Conservation (phyloP, 192 early-diverging fungal species). For the Podila epicladia region DNA sequence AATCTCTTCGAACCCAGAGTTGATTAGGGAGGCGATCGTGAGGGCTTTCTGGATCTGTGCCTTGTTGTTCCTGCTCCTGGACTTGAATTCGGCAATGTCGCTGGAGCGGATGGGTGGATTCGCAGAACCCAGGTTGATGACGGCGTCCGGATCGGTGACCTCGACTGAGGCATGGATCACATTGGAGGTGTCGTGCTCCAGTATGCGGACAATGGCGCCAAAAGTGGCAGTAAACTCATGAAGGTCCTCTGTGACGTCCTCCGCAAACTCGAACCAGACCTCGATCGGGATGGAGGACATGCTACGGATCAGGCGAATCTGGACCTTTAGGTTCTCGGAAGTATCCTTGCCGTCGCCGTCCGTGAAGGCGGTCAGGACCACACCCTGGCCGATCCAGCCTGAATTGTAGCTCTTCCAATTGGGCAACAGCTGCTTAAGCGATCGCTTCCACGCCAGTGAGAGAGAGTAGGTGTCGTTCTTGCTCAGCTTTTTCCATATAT, state of each 20-base stretch:
- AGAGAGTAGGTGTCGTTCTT: slow-evolving; percentile 5
- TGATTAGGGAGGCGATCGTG: slow-evolving; percentile 41
- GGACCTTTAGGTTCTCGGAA: slow-evolving; percentile 19
- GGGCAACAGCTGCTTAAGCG: slow-evolving; percentile 25
- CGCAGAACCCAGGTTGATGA: neutral
- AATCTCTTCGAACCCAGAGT: slow-evolving; percentile 52
- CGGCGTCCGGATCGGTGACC: slow-evolving; percentile 10
- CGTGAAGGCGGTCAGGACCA: slow-evolving; percentile 23
- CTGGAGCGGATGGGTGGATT: slow-evolving; percentile 10
- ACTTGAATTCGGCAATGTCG: slow-evolving; percentile 24
- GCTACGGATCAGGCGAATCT: slow-evolving; percentile 43
- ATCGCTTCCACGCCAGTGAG: slow-evolving; percentile 31
- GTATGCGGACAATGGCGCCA: slow-evolving; percentile 19
- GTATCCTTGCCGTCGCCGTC: slow-evolving; percentile 16
- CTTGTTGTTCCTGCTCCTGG: slow-evolving; percentile 1
- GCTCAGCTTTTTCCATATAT: slow-evolving; percentile 6
- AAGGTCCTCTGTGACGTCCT: slow-evolving; percentile 28
- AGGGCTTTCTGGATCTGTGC: slow-evolving; percentile 28
- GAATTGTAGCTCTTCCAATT: slow-evolving; percentile 35
- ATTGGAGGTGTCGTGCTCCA: slow-evolving; percentile 29
- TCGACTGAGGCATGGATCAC: slow-evolving; percentile 21
- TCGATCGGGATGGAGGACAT: slow-evolving; percentile 45
- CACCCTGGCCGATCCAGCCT: slow-evolving; percentile 44
- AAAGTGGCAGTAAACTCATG: slow-evolving; percentile 18
- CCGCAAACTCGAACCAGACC: slow-evolving; percentile 38